Evolutionary conservation across 371 early-diverging fungal species (phyloP).

Genomic region (Mortierella sp.): DNA sequence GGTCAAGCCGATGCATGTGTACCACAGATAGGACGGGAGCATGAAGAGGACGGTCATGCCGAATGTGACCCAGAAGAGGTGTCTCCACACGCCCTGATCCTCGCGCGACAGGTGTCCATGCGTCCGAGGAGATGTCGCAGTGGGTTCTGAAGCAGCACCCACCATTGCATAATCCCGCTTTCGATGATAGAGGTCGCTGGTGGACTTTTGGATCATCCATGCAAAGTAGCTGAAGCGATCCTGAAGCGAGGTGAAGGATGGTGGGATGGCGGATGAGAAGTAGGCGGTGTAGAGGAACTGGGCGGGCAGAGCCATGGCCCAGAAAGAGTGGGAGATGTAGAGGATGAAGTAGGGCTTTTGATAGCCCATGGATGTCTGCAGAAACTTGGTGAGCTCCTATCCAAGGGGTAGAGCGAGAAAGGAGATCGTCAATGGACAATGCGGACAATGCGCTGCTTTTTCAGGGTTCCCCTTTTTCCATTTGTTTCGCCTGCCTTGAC

Average conservation of each 20-base stretch:
- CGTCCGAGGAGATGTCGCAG: slow-evolving; percentile 9
- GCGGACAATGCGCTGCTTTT: no score
- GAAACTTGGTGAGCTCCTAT: slow-evolving; percentile 73
- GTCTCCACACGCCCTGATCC: slow-evolving; percentile 25
- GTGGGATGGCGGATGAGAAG: slow-evolving; percentile 17
- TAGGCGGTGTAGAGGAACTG: slow-evolving; percentile 58
- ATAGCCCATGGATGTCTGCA: slow-evolving; percentile 68
- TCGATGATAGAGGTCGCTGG: slow-evolving; percentile 23
- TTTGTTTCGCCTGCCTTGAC: no score
- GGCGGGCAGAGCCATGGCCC: slow-evolving; percentile 72
- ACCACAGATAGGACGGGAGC: slow-evolving; percentile 84
- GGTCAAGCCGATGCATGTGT: slow-evolving; percentile 75
- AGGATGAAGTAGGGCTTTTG: slow-evolving; percentile 84
- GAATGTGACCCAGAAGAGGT: slow-evolving; percentile 54
- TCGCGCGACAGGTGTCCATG: slow-evolving; percentile 19
- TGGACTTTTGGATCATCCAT: slow-evolving; percentile 26
- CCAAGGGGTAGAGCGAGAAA: no score
- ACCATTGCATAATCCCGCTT: slow-evolving; percentile 22
- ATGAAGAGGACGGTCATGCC: slow-evolving; percentile 70
- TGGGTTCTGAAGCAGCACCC: slow-evolving; percentile 3
- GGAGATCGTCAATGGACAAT: no score
- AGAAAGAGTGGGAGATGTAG: slow-evolving; percentile 80
- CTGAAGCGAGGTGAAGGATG: slow-evolving; percentile 13
- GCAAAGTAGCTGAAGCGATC: slow-evolving; percentile 28
- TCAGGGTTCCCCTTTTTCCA: no score